A percentile compares a stretch with the other conserved stretches of the same genome.
These are phyloP conservation scores for Penicillium sp. DNA, from an alignment of 2,329 filamentous ascomycete genomes.

Conservation along the genomic window DNA sequence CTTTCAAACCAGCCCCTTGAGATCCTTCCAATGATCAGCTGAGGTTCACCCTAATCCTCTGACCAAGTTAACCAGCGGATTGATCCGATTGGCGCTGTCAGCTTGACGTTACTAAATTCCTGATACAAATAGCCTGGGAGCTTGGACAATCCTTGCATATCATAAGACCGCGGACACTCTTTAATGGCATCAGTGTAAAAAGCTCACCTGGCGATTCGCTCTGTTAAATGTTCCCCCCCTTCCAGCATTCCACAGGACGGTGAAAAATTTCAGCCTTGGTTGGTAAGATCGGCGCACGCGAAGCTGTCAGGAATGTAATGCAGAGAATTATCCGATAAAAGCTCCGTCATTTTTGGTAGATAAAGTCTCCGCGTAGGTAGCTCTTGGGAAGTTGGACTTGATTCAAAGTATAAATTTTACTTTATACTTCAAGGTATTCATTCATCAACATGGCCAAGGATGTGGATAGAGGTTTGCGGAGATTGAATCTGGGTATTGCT, in stretches of 20 bases:
- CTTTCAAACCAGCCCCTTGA: neutral
- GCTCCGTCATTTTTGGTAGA: slow-evolving; percentile 1
- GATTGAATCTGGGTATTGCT: slow-evolving; percentile 22
- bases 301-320: slow-evolving; percentile 1
- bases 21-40: slow-evolving; percentile 1
- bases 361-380: neutral
- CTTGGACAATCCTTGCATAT: slow-evolving; percentile 4
- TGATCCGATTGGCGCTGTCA: slow-evolving; percentile 1
- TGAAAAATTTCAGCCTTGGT: neutral
- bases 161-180: neutral
- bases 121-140: neutral
- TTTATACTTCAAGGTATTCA: neutral
- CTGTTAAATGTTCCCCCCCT: slow-evolving; percentile 2
- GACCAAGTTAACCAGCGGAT: neutral
- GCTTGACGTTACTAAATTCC: slow-evolving; percentile 4
- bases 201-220: slow-evolving; percentile 7
- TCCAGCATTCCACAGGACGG: slow-evolving; percentile 14
- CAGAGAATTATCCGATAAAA: slow-evolving; percentile 10
- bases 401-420: neutral
- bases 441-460: neutral
- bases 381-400: neutral
- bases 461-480: slow-evolving; percentile 17
- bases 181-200: neutral
- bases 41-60: neutral
- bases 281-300: neutral